phyloP scores from a whole-genome alignment of 306 rosid species.

The Astragalus glycyphyllos region DNA sequence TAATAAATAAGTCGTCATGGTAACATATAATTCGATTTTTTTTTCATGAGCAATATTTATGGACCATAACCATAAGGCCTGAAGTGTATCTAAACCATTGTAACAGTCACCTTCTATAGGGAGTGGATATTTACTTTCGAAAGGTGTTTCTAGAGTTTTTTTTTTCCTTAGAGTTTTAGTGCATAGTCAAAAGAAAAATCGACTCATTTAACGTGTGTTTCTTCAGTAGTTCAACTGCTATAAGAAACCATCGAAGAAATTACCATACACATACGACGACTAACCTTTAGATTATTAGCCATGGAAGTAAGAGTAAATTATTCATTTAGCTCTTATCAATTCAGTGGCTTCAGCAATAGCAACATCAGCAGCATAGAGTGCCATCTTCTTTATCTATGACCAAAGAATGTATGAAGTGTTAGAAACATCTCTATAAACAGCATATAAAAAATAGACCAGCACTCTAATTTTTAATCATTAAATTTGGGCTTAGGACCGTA shows the following conservation, averaged over 20 bases:
- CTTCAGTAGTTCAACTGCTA: background rate
- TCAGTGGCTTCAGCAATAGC: constrained; percentile 51
- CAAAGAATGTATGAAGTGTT: constrained; percentile 32
- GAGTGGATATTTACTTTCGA: too few species aligned
- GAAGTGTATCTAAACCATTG: too few species aligned
- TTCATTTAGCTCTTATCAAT: constrained; percentile 46
- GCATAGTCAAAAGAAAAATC: too few species aligned
- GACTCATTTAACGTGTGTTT: too few species aligned
- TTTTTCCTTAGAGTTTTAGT: too few species aligned
- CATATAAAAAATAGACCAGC: constrained; percentile 10
- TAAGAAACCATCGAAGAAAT: background rate
- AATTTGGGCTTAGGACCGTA: too few species aligned
- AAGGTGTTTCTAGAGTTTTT: too few species aligned
- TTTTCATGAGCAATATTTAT: too few species aligned
- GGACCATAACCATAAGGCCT: too few species aligned
- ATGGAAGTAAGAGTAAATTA: constrained; percentile 36
- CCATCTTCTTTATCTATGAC: constrained; percentile 70
- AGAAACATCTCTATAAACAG: constrained; percentile 31
- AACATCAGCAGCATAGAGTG: constrained; percentile 57
- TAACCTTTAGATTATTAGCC: too few species aligned
- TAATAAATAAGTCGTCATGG: background rate
- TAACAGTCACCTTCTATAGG: too few species aligned
- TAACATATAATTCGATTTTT: background rate
- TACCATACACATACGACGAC: too few species aligned
- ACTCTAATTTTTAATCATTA: background rate